Conservation (phyloP, 768 basidiomycete species). For the Tulasnella sp. region DNA sequence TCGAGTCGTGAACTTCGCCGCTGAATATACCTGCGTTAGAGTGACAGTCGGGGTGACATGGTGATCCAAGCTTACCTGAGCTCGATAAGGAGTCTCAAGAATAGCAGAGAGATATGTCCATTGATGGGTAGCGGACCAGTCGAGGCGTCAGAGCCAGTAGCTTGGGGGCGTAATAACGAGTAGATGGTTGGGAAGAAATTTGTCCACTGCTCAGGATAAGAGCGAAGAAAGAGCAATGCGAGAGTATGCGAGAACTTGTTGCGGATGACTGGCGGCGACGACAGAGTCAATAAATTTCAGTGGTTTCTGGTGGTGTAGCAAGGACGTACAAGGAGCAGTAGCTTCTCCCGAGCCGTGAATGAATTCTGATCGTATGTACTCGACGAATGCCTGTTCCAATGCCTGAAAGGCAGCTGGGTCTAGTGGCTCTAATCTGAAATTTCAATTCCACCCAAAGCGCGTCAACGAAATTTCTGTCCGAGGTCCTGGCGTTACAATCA, state of each 20-base stretch:
- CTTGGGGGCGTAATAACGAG: constrained; percentile 53
- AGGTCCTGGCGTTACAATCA: neutral
- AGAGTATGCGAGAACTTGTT: constrained; percentile 94
- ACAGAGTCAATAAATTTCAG: constrained; percentile 23
- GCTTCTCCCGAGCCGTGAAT: constrained; percentile 77
- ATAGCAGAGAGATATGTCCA: constrained; percentile 74
- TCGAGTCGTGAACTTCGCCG: constrained; percentile 92
- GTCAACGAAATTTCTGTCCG: neutral
- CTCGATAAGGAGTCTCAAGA: constrained; percentile 88
- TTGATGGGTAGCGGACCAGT: constrained; percentile 52
- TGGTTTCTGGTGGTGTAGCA: neutral
- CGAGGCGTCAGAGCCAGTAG: constrained; percentile 26
- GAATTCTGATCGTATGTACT: constrained; percentile 85
- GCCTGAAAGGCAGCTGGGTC: constrained; percentile 27
- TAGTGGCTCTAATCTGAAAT: constrained; percentile 31
- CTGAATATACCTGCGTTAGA: constrained; percentile 34
- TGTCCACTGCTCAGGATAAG: constrained; percentile 80
- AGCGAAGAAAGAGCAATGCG: constrained; percentile 79
- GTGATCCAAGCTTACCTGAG: constrained; percentile 37
- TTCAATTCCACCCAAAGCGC: constrained; percentile 15
- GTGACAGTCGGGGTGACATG: neutral
- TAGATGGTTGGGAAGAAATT: constrained; percentile 75
- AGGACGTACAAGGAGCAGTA: constrained; percentile 57
- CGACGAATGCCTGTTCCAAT: constrained; percentile 66
- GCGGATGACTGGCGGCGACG: constrained; percentile 58